phyloP scores from a whole-genome alignment of 2,329 filamentous ascomycete species.

The Calonectria ilicicola region DNA sequence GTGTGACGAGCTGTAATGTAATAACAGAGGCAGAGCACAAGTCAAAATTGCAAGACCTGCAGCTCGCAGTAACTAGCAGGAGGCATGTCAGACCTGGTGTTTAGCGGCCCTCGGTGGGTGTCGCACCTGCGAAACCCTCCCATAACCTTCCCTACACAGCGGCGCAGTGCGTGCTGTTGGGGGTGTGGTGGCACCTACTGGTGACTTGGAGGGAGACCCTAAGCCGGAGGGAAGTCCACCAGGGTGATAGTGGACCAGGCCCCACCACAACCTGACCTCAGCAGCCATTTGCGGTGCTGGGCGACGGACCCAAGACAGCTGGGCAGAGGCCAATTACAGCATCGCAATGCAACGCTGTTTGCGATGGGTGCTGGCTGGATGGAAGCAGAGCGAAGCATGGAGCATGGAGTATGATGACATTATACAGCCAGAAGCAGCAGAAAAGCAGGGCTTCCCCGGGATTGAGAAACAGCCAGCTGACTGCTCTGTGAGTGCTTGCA shows the following conservation, averaged over 20 bases:
- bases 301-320: background rate
- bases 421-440: background rate
- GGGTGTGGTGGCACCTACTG: conserved; percentile 1
- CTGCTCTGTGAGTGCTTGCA: background rate
- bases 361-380: background rate
- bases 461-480: background rate
- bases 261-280: conserved; percentile 25
- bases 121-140: background rate
- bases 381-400: background rate
- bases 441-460: background rate
- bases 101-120: background rate
- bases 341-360: conserved; percentile 11
- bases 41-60: conserved; percentile 7
- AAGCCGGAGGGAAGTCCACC: conserved; percentile 21
- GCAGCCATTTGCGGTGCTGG: background rate
- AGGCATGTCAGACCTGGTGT: conserved; percentile 5
- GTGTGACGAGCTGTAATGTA: background rate
- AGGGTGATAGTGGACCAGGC: conserved; percentile 13
- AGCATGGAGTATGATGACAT: background rate
- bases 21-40: background rate
- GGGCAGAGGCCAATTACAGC: background rate
- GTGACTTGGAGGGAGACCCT: background rate
- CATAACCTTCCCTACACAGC: background rate
- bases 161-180: background rate
- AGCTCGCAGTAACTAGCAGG: background rate